Base-by-base conservation (phyloP, 2,329 filamentous ascomycete species). In the Coccinonectria pachysandricola region DNA sequence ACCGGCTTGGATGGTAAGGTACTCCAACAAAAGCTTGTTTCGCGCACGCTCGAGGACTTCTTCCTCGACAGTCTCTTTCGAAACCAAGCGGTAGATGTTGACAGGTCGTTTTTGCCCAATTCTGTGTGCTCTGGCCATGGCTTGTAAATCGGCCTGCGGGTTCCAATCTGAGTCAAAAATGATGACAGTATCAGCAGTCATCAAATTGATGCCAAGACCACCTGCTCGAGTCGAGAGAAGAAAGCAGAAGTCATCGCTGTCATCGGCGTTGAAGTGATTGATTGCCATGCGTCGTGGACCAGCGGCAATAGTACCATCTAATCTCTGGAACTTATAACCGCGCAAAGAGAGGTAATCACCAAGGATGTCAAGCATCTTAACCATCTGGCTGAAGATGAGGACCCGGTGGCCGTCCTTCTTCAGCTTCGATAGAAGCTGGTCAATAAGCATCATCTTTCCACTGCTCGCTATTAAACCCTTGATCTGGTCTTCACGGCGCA, bases 121-220 rank as follows among this genome's bases (percentile, higher is more conserved):
- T 54, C 91, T 82, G 58, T 98, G 92, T 32, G 92, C 92, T 56
- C 91, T 80, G 32, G 91, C 91, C 91, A 98, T 98, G 20, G 91
- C 91, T 54, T 98, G 91, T 41, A 98, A 62, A 63, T 98, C 92
- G 6, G 91, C 91, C 53, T 98, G 91, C 11, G 91, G 92, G 43
- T 98, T 98, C 91, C 92, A 98, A 48, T 95, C 87, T 0, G 91
- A 96, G 53, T 98, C 92, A 46, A 96, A 98, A 22, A 98, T 79
- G 44, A 98, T 79, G 39, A 98, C 91, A 1, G 91, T 98, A 48
- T 98, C 92, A 6, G 91, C 91, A 13, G 91, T 96, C 85, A 96
- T 98, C 28, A 98, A 60, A 46, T 98, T 98, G 64, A 98, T 98
- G 36, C 91, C 91, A n/a, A 98, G 68, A 53, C 91, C 91, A 64